Conservation (phyloP, 177 flowering plant species). For the Vitis hybrid region DNA sequence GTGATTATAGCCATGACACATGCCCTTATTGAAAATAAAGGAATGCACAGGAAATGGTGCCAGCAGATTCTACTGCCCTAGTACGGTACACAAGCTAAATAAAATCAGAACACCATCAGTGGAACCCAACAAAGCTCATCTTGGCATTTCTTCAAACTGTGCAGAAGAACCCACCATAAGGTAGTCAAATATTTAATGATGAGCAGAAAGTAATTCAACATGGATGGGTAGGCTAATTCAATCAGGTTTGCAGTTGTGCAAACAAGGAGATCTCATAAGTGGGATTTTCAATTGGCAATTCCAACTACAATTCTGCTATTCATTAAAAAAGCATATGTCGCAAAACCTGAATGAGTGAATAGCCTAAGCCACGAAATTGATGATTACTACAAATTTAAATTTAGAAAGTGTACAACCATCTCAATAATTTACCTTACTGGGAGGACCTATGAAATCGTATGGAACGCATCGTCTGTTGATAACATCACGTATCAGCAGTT, state of each 20-base stretch:
- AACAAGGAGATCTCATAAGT: too few species aligned
- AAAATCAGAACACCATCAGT: too few species aligned
- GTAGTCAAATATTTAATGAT: neutral
- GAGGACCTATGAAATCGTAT: constrained; percentile 78
- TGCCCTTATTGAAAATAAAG: neutral
- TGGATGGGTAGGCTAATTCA: too few species aligned
- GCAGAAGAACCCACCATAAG: neutral
- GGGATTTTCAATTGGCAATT: too few species aligned
- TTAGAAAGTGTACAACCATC: neutral
- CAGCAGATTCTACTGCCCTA: neutral
- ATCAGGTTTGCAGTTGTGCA: too few species aligned
- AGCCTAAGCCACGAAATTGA: neutral
- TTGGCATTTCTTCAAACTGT: neutral
- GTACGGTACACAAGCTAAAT: neutral
- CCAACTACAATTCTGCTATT: too few species aligned
- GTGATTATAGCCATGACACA: neutral
- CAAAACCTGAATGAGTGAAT: neutral
- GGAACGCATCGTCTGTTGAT: constrained; percentile 77
- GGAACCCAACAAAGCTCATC: neutral
- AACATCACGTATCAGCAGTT: constrained; percentile 95
- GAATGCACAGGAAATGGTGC: neutral
- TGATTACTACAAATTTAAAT: neutral
- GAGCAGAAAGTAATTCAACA: neutral
- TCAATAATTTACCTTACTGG: constrained; percentile 63
- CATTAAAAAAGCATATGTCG: too few species aligned